Base-by-base conservation (phyloP, 805 yeast species). In the Candida montana region DNA sequence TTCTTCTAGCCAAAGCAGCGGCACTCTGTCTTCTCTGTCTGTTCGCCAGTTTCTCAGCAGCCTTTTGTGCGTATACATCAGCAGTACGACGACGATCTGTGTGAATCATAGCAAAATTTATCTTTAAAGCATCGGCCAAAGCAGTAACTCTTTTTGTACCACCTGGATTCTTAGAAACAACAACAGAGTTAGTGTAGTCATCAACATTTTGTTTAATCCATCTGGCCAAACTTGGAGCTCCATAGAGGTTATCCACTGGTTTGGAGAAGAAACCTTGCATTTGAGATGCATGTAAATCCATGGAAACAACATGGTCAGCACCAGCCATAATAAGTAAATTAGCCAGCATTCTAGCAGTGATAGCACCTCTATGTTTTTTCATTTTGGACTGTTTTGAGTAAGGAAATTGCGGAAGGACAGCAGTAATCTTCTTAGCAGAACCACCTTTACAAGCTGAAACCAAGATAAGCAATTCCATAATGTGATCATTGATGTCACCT, bases 321-420 rank as follows among this genome's bases (percentile, higher is more conserved):
- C 99, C 99, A 4, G 99, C 98, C 95, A 93, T 95, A 44, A 89
- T 80, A 49, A 93, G 70, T 58, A 93, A 68, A 55, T 93, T 93
- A 46, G 99, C 98, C 59, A 93, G 74, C 98, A 93, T 86, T 61
- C 98, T 78, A 13, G 99, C 99, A 4, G 99, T 91, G 57, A 93
- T 93, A 31, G 99, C 98, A 41, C 99, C 99, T 65, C 99, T 75
- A 61, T 93, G 98, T 64, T 89, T 93, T 69, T 93, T 93, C 99
- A 93, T 93, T 68, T 95, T 93, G 52, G 91, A 81, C 66, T 93
- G 99, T 64, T 91, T 85, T 11, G 97, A 87, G 68, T 93, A 93
- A 27, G 99, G 99, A 62, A 91, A 95, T 64, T 89, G 95, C 2
- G 99, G 99, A 40, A 93, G 81, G 26, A 93, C 99, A 9, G 97